Conservation (phyloP, 140 eudicot genomes). For the Bidens hawaiensis region DNA sequence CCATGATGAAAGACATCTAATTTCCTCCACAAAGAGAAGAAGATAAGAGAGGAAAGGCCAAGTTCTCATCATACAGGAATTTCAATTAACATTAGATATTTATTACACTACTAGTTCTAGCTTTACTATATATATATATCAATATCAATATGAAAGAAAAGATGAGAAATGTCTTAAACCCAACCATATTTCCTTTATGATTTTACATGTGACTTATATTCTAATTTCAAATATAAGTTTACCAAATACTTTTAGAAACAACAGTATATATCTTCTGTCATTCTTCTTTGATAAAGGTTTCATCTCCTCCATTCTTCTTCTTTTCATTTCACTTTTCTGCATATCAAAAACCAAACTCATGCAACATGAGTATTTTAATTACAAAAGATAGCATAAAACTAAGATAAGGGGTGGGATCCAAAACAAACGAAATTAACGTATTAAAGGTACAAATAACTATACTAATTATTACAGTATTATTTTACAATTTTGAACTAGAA, state of each 20-base stretch:
- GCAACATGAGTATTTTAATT: neutral
- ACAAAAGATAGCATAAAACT: no score
- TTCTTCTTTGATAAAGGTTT: neutral
- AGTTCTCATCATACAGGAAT: neutral
- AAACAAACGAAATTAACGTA: no score
- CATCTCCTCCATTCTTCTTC: slow-evolving; percentile 4
- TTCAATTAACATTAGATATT: neutral
- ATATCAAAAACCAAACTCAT: slow-evolving; percentile 4
- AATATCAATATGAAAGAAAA: neutral
- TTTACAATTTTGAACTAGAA: no score
- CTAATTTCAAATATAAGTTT: neutral
- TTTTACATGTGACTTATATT: slow-evolving; percentile 7
- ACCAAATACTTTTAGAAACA: neutral
- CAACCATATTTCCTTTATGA: neutral
- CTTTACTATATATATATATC: neutral
- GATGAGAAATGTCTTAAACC: neutral
- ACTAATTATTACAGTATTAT: no score
- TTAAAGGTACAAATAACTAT: no score
- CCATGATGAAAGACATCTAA: no score
- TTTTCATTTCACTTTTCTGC: slow-evolving; percentile 28
- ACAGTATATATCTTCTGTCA: neutral
- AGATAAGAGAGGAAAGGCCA: neutral
- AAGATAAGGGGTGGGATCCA: no score
- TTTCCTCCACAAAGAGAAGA: no score
- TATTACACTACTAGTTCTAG: neutral